phyloP scores from a whole-genome alignment of 2,329 filamentous ascomycete species.

The Aureobasidium sp. region DNA sequence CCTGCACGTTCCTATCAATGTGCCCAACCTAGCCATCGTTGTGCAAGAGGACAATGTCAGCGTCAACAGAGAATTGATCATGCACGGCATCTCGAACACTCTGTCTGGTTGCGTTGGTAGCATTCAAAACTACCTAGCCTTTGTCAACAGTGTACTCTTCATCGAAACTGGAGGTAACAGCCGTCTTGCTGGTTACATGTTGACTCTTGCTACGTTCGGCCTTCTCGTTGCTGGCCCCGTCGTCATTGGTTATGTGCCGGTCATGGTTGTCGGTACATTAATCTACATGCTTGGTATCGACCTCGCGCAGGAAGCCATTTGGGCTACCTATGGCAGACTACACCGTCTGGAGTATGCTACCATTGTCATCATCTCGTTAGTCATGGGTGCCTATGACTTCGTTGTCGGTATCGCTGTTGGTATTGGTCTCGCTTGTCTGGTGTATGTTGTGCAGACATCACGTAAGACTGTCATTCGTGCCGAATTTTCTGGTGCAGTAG shows the following conservation, averaged over 20 bases:
- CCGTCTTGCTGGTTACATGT: conserved; percentile 74
- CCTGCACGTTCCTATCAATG: conserved; percentile 95
- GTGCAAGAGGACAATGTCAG: conserved; percentile 88
- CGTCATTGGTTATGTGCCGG: conserved; percentile 87
- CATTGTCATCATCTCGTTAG: conserved; percentile 77
- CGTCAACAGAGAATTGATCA: conserved; percentile 81
- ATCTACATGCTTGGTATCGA: conserved; percentile 96
- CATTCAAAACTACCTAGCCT: conserved; percentile 93
- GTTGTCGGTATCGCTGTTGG: conserved; percentile 89
- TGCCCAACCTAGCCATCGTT: conserved; percentile 83
- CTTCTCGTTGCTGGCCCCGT: conserved; percentile 79
- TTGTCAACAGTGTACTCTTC: conserved; percentile 95
- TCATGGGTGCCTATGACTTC: conserved; percentile 97
- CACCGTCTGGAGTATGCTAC: conserved; percentile 84
- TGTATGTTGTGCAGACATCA: conserved; percentile 85
- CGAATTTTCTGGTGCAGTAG: conserved; percentile 81
- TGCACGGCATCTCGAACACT: conserved; percentile 89
- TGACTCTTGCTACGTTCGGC: conserved; percentile 70
- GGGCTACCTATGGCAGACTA: conserved; percentile 80
- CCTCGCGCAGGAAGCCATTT: conserved; percentile 77
- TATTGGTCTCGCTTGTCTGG: conserved; percentile 83
- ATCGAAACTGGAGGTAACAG: conserved; percentile 86
- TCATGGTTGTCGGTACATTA: conserved; percentile 92
- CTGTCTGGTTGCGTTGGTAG: conserved; percentile 79
- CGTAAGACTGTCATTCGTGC: conserved; percentile 81